Percentiles rank a stretch among this genome's conserved stretches.
These are phyloP conservation scores for Amphichorda felina DNA, from an alignment of 2,329 filamentous ascomycete species.

Conservation along the genomic window DNA sequence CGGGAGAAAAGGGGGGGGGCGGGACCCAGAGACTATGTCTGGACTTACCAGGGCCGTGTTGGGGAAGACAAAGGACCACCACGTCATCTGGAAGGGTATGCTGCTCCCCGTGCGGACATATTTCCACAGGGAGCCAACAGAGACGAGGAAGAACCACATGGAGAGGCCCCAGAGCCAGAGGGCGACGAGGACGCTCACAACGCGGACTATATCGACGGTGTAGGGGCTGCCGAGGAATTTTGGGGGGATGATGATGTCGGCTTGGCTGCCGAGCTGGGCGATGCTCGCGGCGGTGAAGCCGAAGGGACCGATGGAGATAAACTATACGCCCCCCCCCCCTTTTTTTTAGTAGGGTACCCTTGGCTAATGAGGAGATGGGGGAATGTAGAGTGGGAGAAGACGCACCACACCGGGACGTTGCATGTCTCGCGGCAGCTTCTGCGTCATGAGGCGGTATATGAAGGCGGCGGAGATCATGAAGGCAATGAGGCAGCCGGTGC, in stretches of 20 bases:
- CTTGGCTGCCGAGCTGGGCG: slow-evolving; percentile 32
- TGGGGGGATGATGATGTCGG: slow-evolving; percentile 27
- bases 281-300: slow-evolving; percentile 42
- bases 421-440: slow-evolving; percentile 67
- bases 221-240: slow-evolving; percentile 28
- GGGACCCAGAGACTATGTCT: slow-evolving; percentile 13
- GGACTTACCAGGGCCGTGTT: slow-evolving; percentile 53
- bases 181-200: slow-evolving; percentile 47
- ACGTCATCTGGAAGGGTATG: slow-evolving; percentile 73
- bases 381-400: too few relatives aligned
- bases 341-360: too few relatives aligned
- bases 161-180: slow-evolving; percentile 79
- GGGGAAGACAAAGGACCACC: slow-evolving; percentile 75
- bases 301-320: slow-evolving; percentile 69
- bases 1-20: not conserved
- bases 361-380: too few relatives aligned
- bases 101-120: slow-evolving; percentile 43
- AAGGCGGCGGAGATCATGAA: slow-evolving; percentile 80
- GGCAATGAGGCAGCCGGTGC: slow-evolving; percentile 42
- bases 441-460: slow-evolving; percentile 78
- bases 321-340: slow-evolving; percentile 36
- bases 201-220: slow-evolving; percentile 29
- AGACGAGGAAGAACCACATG: slow-evolving; percentile 75
- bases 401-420: slow-evolving; percentile 61
- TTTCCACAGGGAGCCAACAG: slow-evolving; percentile 63